These are phyloP conservation scores for Pythium myriotylum DNA, from an alignment of 352 stramenopile genomes.

Conservation along the genomic window DNA sequence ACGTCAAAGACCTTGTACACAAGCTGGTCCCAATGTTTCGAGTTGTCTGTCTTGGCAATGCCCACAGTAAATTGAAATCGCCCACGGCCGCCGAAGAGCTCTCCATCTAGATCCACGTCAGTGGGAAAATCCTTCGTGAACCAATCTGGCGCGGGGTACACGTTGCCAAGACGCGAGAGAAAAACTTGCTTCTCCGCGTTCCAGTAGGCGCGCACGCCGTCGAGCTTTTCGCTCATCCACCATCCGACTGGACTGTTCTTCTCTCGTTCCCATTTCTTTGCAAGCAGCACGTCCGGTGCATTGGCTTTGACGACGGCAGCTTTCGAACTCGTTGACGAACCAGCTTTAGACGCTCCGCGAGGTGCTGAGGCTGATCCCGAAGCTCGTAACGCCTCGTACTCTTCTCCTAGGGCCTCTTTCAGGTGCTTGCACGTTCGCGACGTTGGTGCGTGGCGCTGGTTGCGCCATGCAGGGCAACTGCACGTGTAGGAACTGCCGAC, in stretches of 20 bases:
- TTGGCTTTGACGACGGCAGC: constrained; percentile 33
- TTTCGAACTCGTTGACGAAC: neutral
- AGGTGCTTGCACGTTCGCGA: constrained; percentile 69
- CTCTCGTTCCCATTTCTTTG: constrained; percentile 69
- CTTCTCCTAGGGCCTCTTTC: constrained; percentile 51
- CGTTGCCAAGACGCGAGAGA: constrained; percentile 63
- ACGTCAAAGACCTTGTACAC: constrained; percentile 78
- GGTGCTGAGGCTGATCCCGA: constrained; percentile 28
- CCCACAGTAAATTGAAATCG: constrained; percentile 71
- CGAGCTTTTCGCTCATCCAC: constrained; percentile 82
- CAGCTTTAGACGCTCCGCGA: constrained; percentile 10
- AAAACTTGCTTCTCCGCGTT: constrained; percentile 53
- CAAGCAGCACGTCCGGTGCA: constrained; percentile 54
- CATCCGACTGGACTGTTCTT: constrained; percentile 60
- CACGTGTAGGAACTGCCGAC: constrained; percentile 57
- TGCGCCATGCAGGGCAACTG: constrained; percentile 68
- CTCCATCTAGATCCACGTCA: constrained; percentile 68
- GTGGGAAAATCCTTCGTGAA: constrained; percentile 58
- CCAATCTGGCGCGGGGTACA: constrained; percentile 63
- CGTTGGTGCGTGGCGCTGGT: constrained; percentile 50
- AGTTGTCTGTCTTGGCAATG: constrained; percentile 59
- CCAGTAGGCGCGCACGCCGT: constrained; percentile 73
- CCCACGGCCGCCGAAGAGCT: constrained; percentile 66
- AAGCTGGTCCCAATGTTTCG: constrained; percentile 55
- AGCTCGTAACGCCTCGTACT: constrained; percentile 42